These are phyloP conservation scores for Leccinum imitatum DNA, from an alignment of 768 basidiomycete genomes.

Conservation along the genomic window DNA sequence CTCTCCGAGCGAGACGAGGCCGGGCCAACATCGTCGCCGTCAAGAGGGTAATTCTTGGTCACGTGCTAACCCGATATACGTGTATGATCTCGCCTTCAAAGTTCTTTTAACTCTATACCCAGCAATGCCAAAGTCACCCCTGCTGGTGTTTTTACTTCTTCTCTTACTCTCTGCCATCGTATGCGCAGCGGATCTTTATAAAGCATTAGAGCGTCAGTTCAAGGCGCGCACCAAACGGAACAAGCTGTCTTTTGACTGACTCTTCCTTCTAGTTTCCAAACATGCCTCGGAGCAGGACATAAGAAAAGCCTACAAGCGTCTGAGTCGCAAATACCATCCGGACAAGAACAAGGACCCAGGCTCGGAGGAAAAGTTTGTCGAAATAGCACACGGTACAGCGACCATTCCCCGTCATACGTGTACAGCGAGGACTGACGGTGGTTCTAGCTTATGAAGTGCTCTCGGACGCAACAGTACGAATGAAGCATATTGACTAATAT, in stretches of 20 bases:
- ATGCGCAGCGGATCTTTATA: slow-evolving; percentile 75
- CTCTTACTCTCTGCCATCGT: slow-evolving; percentile 31
- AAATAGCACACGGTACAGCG: slow-evolving; percentile 82
- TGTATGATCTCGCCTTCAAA: slow-evolving; percentile 16
- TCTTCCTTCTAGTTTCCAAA: slow-evolving; percentile 49
- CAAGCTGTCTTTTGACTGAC: slow-evolving; percentile 24
- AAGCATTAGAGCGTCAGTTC: slow-evolving; percentile 73
- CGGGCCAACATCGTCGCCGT: slow-evolving; percentile 18
- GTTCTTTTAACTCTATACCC: slow-evolving; percentile 1
- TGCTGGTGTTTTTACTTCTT: slow-evolving; percentile 30
- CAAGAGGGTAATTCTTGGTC: slow-evolving; percentile 7
- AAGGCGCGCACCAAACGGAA: slow-evolving; percentile 31
- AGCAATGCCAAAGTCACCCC: slow-evolving; percentile 29
- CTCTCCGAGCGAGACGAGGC: slow-evolving; percentile 7
- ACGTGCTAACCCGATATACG: slow-evolving; percentile 33
- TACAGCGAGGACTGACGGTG: slow-evolving; percentile 7
- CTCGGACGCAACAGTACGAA: slow-evolving; percentile 73
- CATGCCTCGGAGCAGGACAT: slow-evolving; percentile 89
- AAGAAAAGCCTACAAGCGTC: slow-evolving; percentile 85
- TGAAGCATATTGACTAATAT: background rate
- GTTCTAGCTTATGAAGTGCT: slow-evolving; percentile 88
- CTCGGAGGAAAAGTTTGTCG: slow-evolving; percentile 85
- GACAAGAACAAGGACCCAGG: slow-evolving; percentile 91
- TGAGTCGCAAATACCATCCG: slow-evolving; percentile 88
- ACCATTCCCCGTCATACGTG: background rate